Conservation (phyloP, 169 alveolate species). For the Cryptosporidium parvum region DNA sequence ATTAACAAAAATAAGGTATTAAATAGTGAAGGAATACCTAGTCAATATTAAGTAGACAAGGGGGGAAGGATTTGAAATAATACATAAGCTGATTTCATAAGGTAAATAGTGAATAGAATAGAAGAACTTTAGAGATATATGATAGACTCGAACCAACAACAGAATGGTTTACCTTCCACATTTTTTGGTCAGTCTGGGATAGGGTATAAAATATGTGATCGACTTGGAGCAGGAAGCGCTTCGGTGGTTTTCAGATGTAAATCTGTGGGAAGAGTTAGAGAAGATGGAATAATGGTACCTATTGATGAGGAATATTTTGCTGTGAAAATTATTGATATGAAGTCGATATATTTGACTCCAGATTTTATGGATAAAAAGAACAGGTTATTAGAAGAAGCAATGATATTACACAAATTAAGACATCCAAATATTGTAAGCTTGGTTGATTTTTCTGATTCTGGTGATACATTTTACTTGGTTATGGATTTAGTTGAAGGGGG, state of each 20-base stretch:
- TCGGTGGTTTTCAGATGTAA: conserved; percentile 55
- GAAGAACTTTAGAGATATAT: neutral
- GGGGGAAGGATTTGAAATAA: conserved; percentile 2
- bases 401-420: conserved; percentile 80
- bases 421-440: conserved; percentile 86
- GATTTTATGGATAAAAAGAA: conserved; percentile 54
- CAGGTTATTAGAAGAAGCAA: conserved; percentile 82
- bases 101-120: neutral
- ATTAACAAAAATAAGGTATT: neutral
- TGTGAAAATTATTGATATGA: conserved; percentile 55
- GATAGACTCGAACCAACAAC: conserved; percentile 1
- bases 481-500: conserved; percentile 93
- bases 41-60: neutral
- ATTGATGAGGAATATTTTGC: conserved; percentile 54
- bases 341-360: conserved; percentile 21
- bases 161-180: conserved; percentile 20
- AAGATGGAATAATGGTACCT: conserved; percentile 65
- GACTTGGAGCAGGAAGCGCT: conserved; percentile 77
- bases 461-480: conserved; percentile 83
- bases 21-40: neutral
- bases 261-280: conserved; percentile 24
- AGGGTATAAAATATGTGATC: conserved; percentile 58
- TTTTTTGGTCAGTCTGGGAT: conserved; percentile 65
- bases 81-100: neutral
- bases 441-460: conserved; percentile 83